These are phyloP conservation scores for Chlamydomonas incerta DNA, from an alignment of 139 green algal species.

Conservation along the genomic window DNA sequence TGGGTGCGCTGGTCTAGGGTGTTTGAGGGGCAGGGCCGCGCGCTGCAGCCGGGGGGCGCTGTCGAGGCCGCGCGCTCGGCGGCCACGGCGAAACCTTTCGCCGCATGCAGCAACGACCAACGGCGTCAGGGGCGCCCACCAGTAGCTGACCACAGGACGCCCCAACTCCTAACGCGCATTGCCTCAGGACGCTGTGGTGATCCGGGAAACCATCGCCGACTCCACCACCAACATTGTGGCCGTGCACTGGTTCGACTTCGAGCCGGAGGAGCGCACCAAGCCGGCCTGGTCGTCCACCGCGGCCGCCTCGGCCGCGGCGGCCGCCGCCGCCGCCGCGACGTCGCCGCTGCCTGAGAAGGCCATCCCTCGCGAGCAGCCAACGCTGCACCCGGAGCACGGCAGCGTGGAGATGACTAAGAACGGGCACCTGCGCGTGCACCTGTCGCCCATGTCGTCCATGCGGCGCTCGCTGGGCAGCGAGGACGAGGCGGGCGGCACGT, in stretches of 20 bases:
- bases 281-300: too few species aligned
- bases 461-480: conserved; percentile 14
- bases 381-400: conserved; percentile 16
- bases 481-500: not conserved
- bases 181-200: conserved; percentile 33
- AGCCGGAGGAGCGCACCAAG: not conserved
- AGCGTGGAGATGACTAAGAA: conserved; percentile 35
- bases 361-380: conserved; percentile 19
- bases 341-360: not conserved
- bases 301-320: not conserved
- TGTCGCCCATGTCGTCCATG: not conserved
- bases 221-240: conserved; percentile 38
- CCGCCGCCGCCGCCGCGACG: not conserved
- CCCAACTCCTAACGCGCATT: not conserved
- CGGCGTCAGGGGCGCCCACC: too few species aligned
- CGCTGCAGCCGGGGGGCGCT: too few species aligned
- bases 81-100: too few species aligned
- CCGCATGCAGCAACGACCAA: too few species aligned
- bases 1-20: too few species aligned
- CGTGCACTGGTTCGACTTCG: conserved; percentile 38
- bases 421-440: conserved; percentile 40
- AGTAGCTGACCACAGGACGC: too few species aligned
- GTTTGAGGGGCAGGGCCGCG: too few species aligned
- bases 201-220: conserved; percentile 38
- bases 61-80: too few species aligned